These are phyloP conservation scores for Plasmodium knowlesi DNA, from an alignment of 169 alveolate genomes.

Conservation along the genomic window DNA sequence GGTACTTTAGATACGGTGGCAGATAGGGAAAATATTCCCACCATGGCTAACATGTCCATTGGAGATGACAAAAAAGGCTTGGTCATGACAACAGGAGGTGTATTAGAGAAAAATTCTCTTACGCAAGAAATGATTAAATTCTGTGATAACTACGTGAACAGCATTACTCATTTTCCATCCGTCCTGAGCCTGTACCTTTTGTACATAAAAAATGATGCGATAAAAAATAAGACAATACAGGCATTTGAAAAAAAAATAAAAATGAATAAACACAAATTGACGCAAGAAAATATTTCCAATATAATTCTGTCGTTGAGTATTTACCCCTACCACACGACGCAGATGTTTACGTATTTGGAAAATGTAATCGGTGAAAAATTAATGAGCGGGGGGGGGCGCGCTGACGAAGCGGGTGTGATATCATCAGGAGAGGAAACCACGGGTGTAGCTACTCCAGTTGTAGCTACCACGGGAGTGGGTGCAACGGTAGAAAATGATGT, in stretches of 20 bases:
- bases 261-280: conserved; percentile 59
- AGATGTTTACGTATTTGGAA: conserved; percentile 65
- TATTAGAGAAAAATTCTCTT: neutral
- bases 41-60: neutral
- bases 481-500: neutral
- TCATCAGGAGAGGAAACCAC: neutral
- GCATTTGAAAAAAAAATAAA: conserved; percentile 63
- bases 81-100: neutral
- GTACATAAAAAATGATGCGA: conserved; percentile 42
- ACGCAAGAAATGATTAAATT: conserved; percentile 29
- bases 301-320: conserved; percentile 62
- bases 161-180: conserved; percentile 18
- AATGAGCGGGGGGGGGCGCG: neutral
- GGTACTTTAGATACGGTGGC: neutral
- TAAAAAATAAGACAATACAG: conserved; percentile 42
- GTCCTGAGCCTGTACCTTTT: conserved; percentile 38
- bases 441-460: too few relatives aligned
- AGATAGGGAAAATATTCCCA: neutral
- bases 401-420: neutral
- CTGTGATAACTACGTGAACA: conserved; percentile 45
- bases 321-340: conserved; percentile 64
- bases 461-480: neutral
- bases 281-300: conserved; percentile 44
- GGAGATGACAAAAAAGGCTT: neutral
- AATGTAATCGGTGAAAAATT: conserved; percentile 56